Percentiles rank a stretch among this genome's conserved stretches.
Evolutionary conservation across 495 filamentous ascomycete species (phyloP).

Genomic region (Aspergillus avenaceus): DNA sequence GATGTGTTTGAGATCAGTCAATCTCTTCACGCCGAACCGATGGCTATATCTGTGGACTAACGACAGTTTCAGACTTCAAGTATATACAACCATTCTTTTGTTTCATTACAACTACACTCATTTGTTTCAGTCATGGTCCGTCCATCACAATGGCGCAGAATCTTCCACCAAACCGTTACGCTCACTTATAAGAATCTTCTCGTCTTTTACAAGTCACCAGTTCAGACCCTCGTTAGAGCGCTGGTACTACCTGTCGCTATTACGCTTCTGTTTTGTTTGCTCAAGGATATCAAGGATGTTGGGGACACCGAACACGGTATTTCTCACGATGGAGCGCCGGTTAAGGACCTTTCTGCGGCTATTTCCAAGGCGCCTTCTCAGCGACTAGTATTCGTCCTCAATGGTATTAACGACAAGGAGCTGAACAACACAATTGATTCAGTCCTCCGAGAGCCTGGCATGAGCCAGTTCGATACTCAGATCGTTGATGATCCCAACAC

Average conservation of each 20-base stretch:
- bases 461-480: not conserved
- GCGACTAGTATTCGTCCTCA: not conserved
- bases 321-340: not conserved
- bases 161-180: slow-evolving; percentile 1
- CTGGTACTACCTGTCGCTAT: not conserved
- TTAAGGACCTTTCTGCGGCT: not conserved
- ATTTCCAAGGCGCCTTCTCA: not conserved
- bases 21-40: too few relatives aligned
- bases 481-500: not conserved
- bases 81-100: too few relatives aligned
- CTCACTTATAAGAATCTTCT: slow-evolving; percentile 3
- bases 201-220: slow-evolving; percentile 3
- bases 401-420: not conserved
- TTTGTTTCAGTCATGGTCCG: too few relatives aligned
- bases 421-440: not conserved
- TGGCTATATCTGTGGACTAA: too few relatives aligned
- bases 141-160: slow-evolving; percentile 17
- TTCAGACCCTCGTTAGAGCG: not conserved
- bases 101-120: too few relatives aligned
- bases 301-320: not conserved
- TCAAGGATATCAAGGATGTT: not conserved
- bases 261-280: not conserved
- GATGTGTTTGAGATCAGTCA: too few relatives aligned
- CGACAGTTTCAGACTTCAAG: too few relatives aligned
- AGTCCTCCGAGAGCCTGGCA: not conserved